Percentiles rank a stretch among this genome's conserved stretches.
Conservation (phyloP, 768 basidiomycete genomes). For the Lactarius evosmus region DNA sequence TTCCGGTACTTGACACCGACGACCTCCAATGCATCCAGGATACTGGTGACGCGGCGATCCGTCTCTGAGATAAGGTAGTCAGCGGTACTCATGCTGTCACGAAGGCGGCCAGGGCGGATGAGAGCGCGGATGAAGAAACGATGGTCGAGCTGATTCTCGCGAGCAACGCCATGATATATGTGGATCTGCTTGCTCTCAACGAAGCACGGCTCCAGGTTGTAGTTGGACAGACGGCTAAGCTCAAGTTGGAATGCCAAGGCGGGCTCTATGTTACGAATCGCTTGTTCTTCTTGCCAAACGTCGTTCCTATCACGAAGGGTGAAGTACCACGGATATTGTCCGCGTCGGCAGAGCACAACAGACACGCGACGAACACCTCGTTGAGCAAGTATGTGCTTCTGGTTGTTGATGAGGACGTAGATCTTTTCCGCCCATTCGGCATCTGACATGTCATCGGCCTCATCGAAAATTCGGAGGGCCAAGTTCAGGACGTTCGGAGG, state of each 20-base stretch:
- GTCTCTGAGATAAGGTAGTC: conserved; percentile 99
- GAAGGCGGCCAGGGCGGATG: conserved; percentile 91
- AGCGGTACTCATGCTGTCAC: conserved; percentile 89
- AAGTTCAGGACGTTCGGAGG: conserved; percentile 94
- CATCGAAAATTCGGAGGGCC: conserved; percentile 83
- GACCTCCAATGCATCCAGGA: conserved; percentile 93
- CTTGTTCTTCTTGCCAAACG: conserved; percentile 88
- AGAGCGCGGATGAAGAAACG: conserved; percentile 98
- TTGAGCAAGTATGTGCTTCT: conserved; percentile 53
- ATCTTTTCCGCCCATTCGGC: conserved; percentile 75
- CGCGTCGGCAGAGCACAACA: conserved; percentile 85
- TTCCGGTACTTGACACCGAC: conserved; percentile 86
- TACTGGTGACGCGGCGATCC: conserved; percentile 89
- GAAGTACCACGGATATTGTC: conserved; percentile 92
- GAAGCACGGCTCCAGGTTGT: conserved; percentile 93
- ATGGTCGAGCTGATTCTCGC: conserved; percentile 95
- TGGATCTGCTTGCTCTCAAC: conserved; percentile 98
- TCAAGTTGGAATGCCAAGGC: conserved; percentile 98
- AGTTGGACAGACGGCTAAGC: conserved; percentile 92
- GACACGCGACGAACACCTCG: conserved; percentile 92
- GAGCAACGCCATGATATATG: conserved; percentile 93
- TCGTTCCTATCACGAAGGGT: conserved; percentile 76
- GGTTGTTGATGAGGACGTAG: conserved; percentile 65
- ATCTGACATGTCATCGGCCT: conserved; percentile 74
- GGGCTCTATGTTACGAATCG: conserved; percentile 97